A percentile compares a stretch with the other conserved stretches of the same genome.
These are phyloP conservation scores for Boletellus deceptivus DNA, from an alignment of 1,284 basidiomycete genomes.

Conservation along the genomic window DNA sequence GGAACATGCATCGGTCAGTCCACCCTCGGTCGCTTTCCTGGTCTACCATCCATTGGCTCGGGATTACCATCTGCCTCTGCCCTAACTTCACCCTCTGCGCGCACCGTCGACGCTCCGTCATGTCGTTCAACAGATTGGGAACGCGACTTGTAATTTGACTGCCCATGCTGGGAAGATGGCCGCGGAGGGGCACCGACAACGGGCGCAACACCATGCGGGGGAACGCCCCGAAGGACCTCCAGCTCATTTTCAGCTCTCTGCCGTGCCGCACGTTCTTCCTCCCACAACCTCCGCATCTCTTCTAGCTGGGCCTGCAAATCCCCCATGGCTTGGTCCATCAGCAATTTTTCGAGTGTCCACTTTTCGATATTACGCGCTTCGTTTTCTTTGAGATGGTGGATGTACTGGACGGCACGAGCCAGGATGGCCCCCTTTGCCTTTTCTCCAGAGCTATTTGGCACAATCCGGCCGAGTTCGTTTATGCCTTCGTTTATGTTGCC, in stretches of 20 bases:
- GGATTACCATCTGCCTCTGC: conserved; percentile 13
- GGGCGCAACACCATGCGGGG: conserved; percentile 15
- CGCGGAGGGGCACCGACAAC: conserved; percentile 8
- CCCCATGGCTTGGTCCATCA: conserved; percentile 91
- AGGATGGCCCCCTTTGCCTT: conserved; percentile 89
- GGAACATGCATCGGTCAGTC: conserved; percentile 17
- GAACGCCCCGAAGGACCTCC: conserved; percentile 43
- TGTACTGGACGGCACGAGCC: conserved; percentile 82
- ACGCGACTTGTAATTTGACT: conserved; percentile 17
- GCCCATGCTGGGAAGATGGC: conserved; percentile 16
- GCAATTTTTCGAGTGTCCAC: conserved; percentile 90
- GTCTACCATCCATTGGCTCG: conserved; percentile 23
- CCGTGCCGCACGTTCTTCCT: conserved; percentile 61
- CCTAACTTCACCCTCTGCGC: conserved; percentile 20
- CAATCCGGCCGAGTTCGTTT: conserved; percentile 85
- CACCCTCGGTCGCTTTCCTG: conserved; percentile 28
- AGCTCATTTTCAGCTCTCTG: conserved; percentile 62
- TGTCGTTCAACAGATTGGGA: conserved; percentile 30
- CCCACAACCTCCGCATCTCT: conserved; percentile 70
- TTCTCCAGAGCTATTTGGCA: conserved; percentile 84
- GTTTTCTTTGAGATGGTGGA: conserved; percentile 87
- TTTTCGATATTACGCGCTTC: conserved; percentile 90
- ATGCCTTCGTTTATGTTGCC: conserved; percentile 97
- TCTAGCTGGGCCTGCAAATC: conserved; percentile 78
- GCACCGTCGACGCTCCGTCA: conserved; percentile 15